Evolutionary conservation across 2,329 filamentous ascomycete genomes (phyloP).

Genomic region (Leptographium procerum): DNA sequence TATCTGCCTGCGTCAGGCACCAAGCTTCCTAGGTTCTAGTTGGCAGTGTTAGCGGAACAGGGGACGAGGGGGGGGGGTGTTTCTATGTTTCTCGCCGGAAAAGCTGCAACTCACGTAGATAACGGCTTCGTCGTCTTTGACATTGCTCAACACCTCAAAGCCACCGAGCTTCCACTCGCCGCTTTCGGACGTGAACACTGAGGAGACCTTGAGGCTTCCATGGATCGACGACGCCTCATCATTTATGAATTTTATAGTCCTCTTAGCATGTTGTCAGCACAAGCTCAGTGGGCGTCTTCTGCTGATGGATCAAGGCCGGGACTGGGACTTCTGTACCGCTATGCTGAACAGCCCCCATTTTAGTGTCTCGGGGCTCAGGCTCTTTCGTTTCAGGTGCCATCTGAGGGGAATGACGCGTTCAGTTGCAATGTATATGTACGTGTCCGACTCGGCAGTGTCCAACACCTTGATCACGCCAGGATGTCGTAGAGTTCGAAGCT

Average conservation of each 20-base stretch:
- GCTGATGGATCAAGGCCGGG: neutral
- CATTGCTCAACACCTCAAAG: slow-evolving; percentile 84
- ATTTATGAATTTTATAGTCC: slow-evolving; percentile 93
- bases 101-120: slow-evolving; percentile 53
- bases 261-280: slow-evolving; percentile 33
- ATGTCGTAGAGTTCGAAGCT: slow-evolving; percentile 83
- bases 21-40: slow-evolving; percentile 71
- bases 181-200: slow-evolving; percentile 87
- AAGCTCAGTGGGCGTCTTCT: neutral
- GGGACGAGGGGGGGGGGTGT: no score
- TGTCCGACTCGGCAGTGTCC: slow-evolving; percentile 92
- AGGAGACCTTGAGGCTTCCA: slow-evolving; percentile 72
- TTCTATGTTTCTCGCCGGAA: neutral
- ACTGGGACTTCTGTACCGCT: slow-evolving; percentile 44
- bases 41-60: neutral
- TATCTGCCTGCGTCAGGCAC: slow-evolving; percentile 79
- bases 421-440: slow-evolving; percentile 91
- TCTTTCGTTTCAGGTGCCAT: slow-evolving; percentile 85
- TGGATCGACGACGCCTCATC: slow-evolving; percentile 86
- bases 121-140: slow-evolving; percentile 90
- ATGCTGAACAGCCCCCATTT: slow-evolving; percentile 92
- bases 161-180: slow-evolving; percentile 96
- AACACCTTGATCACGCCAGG: slow-evolving; percentile 89
- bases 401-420: slow-evolving; percentile 77
- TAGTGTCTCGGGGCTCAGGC: slow-evolving; percentile 77